phyloP scores from a whole-genome alignment of 2,329 filamentous ascomycete species.

The Ophiostoma piceae region DNA sequence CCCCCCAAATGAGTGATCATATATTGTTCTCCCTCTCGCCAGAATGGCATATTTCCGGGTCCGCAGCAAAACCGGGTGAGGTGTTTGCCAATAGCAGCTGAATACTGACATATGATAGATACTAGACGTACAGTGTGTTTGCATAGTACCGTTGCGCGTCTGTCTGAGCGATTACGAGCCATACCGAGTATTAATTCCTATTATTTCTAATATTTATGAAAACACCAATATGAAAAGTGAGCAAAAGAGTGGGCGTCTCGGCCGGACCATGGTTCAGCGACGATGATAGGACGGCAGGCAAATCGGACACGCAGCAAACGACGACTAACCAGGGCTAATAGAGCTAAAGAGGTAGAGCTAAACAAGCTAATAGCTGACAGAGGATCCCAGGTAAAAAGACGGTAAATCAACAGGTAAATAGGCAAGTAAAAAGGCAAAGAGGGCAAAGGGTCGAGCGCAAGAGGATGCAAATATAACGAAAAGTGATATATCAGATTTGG shows the following conservation, averaged over 20 bases:
- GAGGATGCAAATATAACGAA: neutral
- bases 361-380: neutral
- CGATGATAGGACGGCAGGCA: neutral
- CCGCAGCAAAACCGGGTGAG: neutral
- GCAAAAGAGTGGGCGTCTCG: constrained; percentile 5
- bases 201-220: neutral
- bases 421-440: neutral
- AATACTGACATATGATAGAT: constrained; percentile 1
- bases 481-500: constrained; percentile 6
- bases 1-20: neutral
- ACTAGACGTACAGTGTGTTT: neutral
- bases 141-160: neutral
- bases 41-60: neutral
- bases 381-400: neutral
- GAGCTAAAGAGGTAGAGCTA: neutral
- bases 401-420: neutral
- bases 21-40: neutral
- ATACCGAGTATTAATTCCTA: neutral
- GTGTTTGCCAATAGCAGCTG: neutral
- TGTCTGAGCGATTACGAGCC: constrained; percentile 6
- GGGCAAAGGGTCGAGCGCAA: neutral
- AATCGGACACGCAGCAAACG: neutral
- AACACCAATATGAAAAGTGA: constrained; percentile 1
- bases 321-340: neutral
- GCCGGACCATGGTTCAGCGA: neutral